These are phyloP conservation scores for Cladosporium austrohemisphaericum DNA, from an alignment of 2,329 filamentous ascomycete species.

Conservation along the genomic window DNA sequence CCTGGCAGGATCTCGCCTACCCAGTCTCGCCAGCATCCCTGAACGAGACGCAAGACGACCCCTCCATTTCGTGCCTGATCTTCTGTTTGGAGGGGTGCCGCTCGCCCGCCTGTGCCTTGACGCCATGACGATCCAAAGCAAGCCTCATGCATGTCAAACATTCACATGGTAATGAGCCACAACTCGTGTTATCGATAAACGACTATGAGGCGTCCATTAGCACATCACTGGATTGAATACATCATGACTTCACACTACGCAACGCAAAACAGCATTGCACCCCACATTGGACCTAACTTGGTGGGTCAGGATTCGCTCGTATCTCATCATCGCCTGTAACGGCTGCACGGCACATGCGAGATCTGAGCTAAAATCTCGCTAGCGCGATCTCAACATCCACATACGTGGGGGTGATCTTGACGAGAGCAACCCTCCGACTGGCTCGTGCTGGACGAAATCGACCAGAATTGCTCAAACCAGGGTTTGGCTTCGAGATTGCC, in stretches of 20 bases:
- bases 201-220: neutral
- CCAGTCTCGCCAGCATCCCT: neutral
- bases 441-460: neutral
- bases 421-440: slow-evolving; percentile 4
- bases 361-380: slow-evolving; percentile 10
- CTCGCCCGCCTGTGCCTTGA: slow-evolving; percentile 3
- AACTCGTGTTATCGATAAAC: neutral
- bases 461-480: neutral
- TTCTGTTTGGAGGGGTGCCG: neutral
- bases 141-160: neutral
- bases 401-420: slow-evolving; percentile 5
- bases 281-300: slow-evolving; percentile 5
- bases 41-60: neutral
- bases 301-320: slow-evolving; percentile 4
- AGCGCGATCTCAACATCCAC: slow-evolving; percentile 8
- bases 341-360: slow-evolving; percentile 10
- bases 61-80: slow-evolving; percentile 6
- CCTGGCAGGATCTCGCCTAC: neutral
- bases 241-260: slow-evolving; percentile 14
- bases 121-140: neutral
- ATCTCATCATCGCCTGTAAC: slow-evolving; percentile 1
- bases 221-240: slow-evolving; percentile 6
- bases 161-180: neutral
- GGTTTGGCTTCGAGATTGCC: slow-evolving; percentile 13
- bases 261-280: neutral